These are phyloP conservation scores for Lumnitzera racemosa DNA, from an alignment of 345 rosid genomes.

Conservation along the genomic window DNA sequence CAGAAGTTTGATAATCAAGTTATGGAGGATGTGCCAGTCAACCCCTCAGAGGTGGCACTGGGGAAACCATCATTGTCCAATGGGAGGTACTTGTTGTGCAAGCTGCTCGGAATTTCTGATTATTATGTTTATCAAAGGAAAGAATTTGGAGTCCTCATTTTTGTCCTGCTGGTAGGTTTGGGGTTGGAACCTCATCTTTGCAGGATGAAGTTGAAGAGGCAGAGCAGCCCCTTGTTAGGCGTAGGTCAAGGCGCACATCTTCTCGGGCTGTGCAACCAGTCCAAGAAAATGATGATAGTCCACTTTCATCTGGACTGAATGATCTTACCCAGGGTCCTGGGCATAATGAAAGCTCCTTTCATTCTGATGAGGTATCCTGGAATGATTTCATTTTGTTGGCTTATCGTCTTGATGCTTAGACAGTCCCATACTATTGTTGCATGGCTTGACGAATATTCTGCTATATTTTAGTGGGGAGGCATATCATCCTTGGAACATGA, in stretches of 20 bases:
- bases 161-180: conserved; percentile 35
- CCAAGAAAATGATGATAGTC: conserved; percentile 36
- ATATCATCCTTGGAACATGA: conserved; percentile 97
- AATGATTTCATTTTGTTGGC: not conserved
- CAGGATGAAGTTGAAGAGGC: conserved; percentile 69
- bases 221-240: conserved; percentile 71
- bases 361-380: conserved; percentile 63
- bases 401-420: not conserved
- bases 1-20: conserved; percentile 32
- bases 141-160: not conserved
- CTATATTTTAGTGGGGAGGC: conserved; percentile 85
- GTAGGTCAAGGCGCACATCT: conserved; percentile 46
- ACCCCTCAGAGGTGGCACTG: conserved; percentile 31
- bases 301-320: conserved; percentile 48
- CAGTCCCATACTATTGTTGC: too few species aligned
- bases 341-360: conserved; percentile 41
- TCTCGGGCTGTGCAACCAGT: conserved; percentile 41
- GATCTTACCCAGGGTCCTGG: conserved; percentile 21
- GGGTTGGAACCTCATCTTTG: conserved; percentile 54
- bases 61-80: conserved; percentile 36
- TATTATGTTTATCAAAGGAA: not conserved
- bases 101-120: not conserved
- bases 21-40: conserved; percentile 31
- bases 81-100: conserved; percentile 50
- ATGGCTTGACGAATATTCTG: not conserved